Conservation (phyloP, 768 basidiomycete species). For the Mycena rosella region DNA sequence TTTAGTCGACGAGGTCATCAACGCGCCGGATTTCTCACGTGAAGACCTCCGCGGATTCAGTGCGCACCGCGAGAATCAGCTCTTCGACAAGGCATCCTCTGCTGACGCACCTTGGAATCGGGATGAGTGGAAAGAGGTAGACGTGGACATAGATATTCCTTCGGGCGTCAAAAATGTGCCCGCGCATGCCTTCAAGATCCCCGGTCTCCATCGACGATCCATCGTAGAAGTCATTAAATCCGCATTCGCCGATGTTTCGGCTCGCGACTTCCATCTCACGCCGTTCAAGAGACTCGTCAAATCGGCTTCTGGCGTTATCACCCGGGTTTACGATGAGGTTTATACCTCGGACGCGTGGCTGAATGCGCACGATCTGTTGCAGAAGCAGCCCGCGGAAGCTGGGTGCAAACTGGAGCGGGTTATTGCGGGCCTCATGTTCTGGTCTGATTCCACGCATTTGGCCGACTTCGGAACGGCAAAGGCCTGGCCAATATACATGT, state of each 20-base stretch:
- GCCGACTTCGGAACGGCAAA: too few relatives aligned
- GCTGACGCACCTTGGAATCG: conserved; percentile 12
- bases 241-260: conserved; percentile 34
- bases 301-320: conserved; percentile 39
- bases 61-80: conserved; percentile 26
- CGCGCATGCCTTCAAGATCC: conserved; percentile 34
- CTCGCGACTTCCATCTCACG: conserved; percentile 39
- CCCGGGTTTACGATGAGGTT: conserved; percentile 51
- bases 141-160: conserved; percentile 40
- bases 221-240: conserved; percentile 42
- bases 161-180: conserved; percentile 34
- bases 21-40: conserved; percentile 14
- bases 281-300: conserved; percentile 38
- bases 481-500: conserved; percentile 57
- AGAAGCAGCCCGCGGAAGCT: conserved; percentile 40
- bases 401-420: conserved; percentile 41
- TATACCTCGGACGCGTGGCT: conserved; percentile 50
- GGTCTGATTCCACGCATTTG: conserved; percentile 49
- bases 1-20: conserved; percentile 31
- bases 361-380: conserved; percentile 45
- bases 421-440: conserved; percentile 45
- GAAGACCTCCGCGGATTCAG: conserved; percentile 24
- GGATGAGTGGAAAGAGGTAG: neutral
- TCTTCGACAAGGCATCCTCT: conserved; percentile 25
- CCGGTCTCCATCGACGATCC: conserved; percentile 39